Conservation (phyloP, 2,329 filamentous ascomycete species). For the Diaporthe ilicicola region DNA sequence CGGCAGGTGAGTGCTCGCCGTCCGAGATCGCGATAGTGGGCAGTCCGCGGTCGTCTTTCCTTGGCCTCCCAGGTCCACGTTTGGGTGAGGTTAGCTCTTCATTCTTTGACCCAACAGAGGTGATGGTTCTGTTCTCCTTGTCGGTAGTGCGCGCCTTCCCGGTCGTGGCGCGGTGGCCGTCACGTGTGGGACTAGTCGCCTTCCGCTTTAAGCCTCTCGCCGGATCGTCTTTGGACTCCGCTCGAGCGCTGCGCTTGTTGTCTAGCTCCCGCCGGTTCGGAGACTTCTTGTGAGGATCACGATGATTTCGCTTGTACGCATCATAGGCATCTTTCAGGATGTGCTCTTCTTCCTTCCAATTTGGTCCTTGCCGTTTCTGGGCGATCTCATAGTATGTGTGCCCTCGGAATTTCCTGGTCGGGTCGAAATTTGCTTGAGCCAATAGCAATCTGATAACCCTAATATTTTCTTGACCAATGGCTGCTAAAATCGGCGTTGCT, state of each 20-base stretch:
- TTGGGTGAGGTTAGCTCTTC: slow-evolving; percentile 60
- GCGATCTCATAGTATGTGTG: slow-evolving; percentile 90
- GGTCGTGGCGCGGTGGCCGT: slow-evolving; percentile 52
- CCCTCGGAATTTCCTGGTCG: slow-evolving; percentile 78
- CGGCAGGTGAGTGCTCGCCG: slow-evolving; percentile 57
- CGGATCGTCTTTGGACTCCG: slow-evolving; percentile 55
- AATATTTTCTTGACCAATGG: slow-evolving; percentile 88
- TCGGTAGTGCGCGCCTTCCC: slow-evolving; percentile 52
- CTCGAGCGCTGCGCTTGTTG: slow-evolving; percentile 51
- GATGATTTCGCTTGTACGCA: slow-evolving; percentile 63
- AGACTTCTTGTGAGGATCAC: slow-evolving; percentile 59
- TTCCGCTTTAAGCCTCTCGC: slow-evolving; percentile 54
- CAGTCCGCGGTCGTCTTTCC: slow-evolving; percentile 61
- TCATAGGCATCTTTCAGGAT: slow-evolving; percentile 81
- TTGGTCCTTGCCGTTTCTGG: slow-evolving; percentile 80
- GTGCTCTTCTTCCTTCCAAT: slow-evolving; percentile 89
- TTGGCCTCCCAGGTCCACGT: slow-evolving; percentile 61
- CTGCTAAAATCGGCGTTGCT: slow-evolving; percentile 91
- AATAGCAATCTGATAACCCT: slow-evolving; percentile 85
- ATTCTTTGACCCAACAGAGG: slow-evolving; percentile 51
- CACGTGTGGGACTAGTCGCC: slow-evolving; percentile 57
- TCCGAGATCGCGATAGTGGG: slow-evolving; percentile 59
- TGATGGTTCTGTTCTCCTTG: slow-evolving; percentile 58
- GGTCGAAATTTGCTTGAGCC: slow-evolving; percentile 81
- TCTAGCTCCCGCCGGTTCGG: slow-evolving; percentile 54